phyloP scores from a whole-genome alignment of 108 stramenopile species.

The Cyclotella kingstonii region DNA sequence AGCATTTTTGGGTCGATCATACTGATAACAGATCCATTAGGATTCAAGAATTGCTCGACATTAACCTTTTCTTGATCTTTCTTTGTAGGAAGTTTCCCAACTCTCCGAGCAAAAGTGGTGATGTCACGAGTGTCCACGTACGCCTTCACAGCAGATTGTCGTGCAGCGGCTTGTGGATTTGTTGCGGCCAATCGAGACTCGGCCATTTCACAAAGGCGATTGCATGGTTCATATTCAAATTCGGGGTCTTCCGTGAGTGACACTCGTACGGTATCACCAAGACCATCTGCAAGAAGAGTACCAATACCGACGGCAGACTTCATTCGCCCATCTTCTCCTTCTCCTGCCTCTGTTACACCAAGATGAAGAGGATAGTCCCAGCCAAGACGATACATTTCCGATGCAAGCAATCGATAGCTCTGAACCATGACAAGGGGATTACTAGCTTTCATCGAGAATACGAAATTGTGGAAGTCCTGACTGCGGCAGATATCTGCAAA shows the following conservation, averaged over 20 bases:
- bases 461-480: conserved; percentile 96
- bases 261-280: conserved; percentile 96
- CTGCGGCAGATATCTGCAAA: conserved; percentile 95
- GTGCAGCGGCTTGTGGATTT: conserved; percentile 60
- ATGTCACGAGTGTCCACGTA: conserved; percentile 88
- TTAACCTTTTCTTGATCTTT: conserved; percentile 84
- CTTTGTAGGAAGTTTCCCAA: conserved; percentile 68
- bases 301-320: conserved; percentile 97
- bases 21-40: conserved; percentile 84
- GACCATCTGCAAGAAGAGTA: conserved; percentile 91
- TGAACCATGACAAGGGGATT: conserved; percentile 99
- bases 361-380: conserved; percentile 98
- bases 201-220: conserved; percentile 83
- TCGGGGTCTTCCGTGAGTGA: conserved; percentile 97
- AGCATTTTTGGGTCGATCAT: conserved; percentile 83
- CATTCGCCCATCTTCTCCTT: conserved; percentile 99
- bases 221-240: conserved; percentile 93
- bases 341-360: conserved; percentile 97
- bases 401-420: conserved; percentile 90
- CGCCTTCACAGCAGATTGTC: conserved; percentile 63
- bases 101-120: conserved; percentile 67
- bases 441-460: conserved; percentile 97
- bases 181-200: conserved; percentile 61
- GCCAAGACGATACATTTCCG: conserved; percentile 86
- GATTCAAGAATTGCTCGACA: conserved; percentile 80